Conservation (phyloP, 1,139 yeast genomes). For the Candida sp. region DNA sequence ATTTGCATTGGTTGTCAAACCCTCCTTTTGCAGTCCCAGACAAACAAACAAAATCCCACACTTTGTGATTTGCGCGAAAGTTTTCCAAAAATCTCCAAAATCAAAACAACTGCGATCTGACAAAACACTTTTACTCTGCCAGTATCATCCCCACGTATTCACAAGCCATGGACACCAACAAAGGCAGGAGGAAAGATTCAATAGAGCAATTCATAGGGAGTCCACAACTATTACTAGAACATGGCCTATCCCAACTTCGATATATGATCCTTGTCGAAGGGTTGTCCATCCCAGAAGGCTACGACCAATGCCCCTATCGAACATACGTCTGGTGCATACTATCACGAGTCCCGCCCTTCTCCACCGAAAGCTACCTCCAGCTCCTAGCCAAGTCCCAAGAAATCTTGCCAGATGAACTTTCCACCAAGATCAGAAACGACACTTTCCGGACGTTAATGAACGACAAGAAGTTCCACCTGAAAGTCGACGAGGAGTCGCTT, state of each 20-base stretch:
- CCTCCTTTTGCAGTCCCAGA: not conserved
- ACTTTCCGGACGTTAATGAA: conserved; percentile 87
- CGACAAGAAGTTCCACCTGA: conserved; percentile 65
- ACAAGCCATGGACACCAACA: not conserved
- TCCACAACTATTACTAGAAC: conserved; percentile 66
- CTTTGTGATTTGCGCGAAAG: not conserved
- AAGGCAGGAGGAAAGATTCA: conserved; percentile 62
- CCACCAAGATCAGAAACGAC: conserved; percentile 81
- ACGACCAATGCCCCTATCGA: conserved; percentile 67
- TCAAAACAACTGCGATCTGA: not conserved
- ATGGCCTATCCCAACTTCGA: conserved; percentile 79
- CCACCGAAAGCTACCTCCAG: conserved; percentile 55
- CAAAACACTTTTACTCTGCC: too few relatives aligned
- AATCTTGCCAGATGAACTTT: conserved; percentile 42
- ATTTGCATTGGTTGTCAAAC: not conserved
- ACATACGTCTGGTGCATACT: conserved; percentile 85
- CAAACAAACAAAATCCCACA: not conserved
- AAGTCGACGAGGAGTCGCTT: conserved; percentile 71
- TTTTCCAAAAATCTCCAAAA: not conserved
- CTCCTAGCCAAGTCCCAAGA: conserved; percentile 63
- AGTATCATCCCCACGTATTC: too few relatives aligned
- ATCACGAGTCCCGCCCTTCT: conserved; percentile 63
- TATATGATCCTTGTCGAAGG: conserved; percentile 84
- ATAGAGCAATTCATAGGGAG: conserved; percentile 66
- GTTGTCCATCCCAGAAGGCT: conserved; percentile 53